Percentiles rank a stretch among this genome's conserved stretches.
Evolutionary conservation across 345 rosid species (phyloP).

Genomic region (Arabidopsis thaliana): DNA sequence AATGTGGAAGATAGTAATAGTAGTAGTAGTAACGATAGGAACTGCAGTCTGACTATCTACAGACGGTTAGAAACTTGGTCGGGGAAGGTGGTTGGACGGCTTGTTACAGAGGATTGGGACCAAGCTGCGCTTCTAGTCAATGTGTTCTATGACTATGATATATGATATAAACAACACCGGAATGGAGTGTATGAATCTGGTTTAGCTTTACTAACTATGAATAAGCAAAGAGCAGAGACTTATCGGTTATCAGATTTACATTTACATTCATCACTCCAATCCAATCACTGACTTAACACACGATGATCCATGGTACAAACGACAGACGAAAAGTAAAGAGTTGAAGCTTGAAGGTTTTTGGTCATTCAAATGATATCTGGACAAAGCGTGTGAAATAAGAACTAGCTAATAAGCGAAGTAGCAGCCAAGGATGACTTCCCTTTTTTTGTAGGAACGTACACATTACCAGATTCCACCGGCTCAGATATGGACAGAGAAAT

Average conservation of each 20-base stretch:
- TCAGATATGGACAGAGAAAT: slow-evolving; percentile 44
- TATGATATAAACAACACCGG: neutral
- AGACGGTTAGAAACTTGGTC: slow-evolving; percentile 71
- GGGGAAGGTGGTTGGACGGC: slow-evolving; percentile 94
- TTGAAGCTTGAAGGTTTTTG: neutral
- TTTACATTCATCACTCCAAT: neutral
- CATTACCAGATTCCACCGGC: slow-evolving; percentile 43
- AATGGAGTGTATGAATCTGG: neutral
- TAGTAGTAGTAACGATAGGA: slow-evolving; percentile 47
- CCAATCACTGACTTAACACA: slow-evolving; percentile 13
- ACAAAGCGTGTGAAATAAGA: slow-evolving; percentile 26
- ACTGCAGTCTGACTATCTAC: slow-evolving; percentile 73
- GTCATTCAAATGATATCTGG: neutral
- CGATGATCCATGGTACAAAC: slow-evolving; percentile 16
- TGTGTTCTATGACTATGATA: slow-evolving; percentile 94
- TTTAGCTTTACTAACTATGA: neutral
- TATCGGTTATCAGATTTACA: neutral
- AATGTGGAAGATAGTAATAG: slow-evolving; percentile 57
- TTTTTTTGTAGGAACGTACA: slow-evolving; percentile 44
- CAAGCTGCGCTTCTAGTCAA: slow-evolving; percentile 91
- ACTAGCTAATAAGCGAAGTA: slow-evolving; percentile 29
- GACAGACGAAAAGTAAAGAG: neutral
- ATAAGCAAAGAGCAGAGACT: neutral
- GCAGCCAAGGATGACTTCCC: slow-evolving; percentile 97
- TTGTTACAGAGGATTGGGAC: slow-evolving; percentile 93